Evolutionary conservation across 225 moss, liverwort and hornwort species (phyloP), one percentile per base, ranked within the genome.

Genomic region (Marchantia paleacea): DNA sequence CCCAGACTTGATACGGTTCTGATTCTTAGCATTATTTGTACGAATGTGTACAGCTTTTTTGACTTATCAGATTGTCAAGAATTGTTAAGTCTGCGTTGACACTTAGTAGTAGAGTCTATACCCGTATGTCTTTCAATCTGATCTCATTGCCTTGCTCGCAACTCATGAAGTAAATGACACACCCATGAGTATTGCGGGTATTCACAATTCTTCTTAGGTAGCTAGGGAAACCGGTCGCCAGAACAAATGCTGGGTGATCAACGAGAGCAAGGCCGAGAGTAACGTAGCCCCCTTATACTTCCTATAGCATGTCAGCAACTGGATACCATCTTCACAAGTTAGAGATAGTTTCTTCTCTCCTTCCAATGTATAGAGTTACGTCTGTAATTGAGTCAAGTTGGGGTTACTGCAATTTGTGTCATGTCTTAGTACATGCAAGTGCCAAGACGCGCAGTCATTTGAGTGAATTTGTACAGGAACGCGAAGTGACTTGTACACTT

Each of bases 1-100:
- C 14, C 75, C 72, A 19, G 84, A 87, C 54, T 79, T 87, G 69
- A 87, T 87, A 77, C 73, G 77, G 12, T 85, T 84, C 54, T 87
- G 74, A 87, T 25, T 80, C 22, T 39, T 13, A 25, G 49, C 30
- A 60, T 7, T 24, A 29, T 7, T 60, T 39, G 26, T 60, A 58
- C 39, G 3, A 20, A 39, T 39, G 39, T 76, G 75, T 60, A 76
- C 18, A 60, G 31, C 28, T 29, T 3, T 54, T 52, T 48, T 53
- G 74, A 16, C 13, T 74, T 15, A 25, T 72, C 10, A 54, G 69
- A 29, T 66, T 66, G 28, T 49, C 19, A 10, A 22, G 18, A 16
- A 49, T 19, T 39, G 19, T 55, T 74, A 5, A 19, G 57, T 57
- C 57, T 57, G 57, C 19, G 13, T 57, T 57, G 57, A 57, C n/a